phyloP scores from a whole-genome alignment of 106 monocot genomes.

The Acorus gramineus region DNA sequence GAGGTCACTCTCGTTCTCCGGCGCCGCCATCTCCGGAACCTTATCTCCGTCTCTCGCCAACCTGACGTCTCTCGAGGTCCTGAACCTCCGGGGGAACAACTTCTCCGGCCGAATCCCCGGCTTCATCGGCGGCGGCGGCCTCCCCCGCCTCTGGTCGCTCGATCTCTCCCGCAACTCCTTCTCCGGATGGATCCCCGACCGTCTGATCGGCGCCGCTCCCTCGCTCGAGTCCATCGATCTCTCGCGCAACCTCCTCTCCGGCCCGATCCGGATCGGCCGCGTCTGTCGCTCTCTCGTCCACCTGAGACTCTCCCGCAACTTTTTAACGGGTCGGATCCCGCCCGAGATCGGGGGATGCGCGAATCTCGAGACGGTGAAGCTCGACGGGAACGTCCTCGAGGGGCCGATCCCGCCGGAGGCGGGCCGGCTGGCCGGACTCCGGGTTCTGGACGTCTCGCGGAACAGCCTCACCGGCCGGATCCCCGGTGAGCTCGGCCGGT shows the following conservation, averaged over 20 bases:
- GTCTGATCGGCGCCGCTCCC: not conserved
- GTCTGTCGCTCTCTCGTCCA: slow-evolving; percentile 16
- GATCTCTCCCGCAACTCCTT: slow-evolving; percentile 18
- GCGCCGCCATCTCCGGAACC: slow-evolving; percentile 7
- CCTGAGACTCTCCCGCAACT: slow-evolving; percentile 38
- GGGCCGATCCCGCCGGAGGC: slow-evolving; percentile 30
- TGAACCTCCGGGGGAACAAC: not conserved
- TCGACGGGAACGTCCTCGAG: slow-evolving; percentile 41
- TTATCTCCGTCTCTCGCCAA: slow-evolving; percentile 8
- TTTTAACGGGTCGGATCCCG: slow-evolving; percentile 33
- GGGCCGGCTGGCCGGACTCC: slow-evolving; percentile 20
- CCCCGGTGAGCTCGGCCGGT: slow-evolving; percentile 36
- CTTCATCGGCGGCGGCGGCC: too few species aligned
- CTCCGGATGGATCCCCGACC: slow-evolving; percentile 12
- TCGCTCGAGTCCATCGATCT: slow-evolving; percentile 20
- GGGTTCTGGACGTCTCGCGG: slow-evolving; percentile 39
- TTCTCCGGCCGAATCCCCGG: too few species aligned
- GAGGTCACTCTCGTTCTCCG: slow-evolving; percentile 28
- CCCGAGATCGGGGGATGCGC: slow-evolving; percentile 29
- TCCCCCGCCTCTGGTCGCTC: not conserved
- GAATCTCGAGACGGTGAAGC: slow-evolving; percentile 24
- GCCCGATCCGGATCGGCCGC: slow-evolving; percentile 12
- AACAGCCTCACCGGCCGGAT: slow-evolving; percentile 50
- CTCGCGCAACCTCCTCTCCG: slow-evolving; percentile 32
- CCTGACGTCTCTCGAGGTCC: slow-evolving; percentile 24